phyloP scores from a whole-genome alignment of 1,284 basidiomycete species.

The Boletus sp. region DNA sequence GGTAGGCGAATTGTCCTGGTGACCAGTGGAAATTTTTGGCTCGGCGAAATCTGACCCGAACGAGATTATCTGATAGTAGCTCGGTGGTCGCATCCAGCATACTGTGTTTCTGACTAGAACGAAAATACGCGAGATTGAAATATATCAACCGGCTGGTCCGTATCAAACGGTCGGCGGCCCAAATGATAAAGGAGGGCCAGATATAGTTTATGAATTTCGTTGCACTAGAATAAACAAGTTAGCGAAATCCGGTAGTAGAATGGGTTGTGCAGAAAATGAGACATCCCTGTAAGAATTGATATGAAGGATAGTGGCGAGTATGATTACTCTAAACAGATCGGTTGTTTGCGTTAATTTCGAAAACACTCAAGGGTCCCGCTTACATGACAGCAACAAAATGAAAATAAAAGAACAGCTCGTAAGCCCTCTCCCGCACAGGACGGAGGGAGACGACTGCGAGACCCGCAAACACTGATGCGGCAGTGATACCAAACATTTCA shows the following conservation, averaged over 20 bases:
- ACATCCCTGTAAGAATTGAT: constrained; percentile 24
- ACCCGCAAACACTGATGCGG: constrained; percentile 33
- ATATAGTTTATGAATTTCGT: constrained; percentile 34
- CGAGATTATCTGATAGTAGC: constrained; percentile 12
- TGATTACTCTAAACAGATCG: constrained; percentile 31
- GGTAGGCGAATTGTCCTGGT: constrained; percentile 49
- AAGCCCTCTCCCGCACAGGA: constrained; percentile 39
- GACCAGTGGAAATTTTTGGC: constrained; percentile 18
- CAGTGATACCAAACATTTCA: constrained; percentile 40
- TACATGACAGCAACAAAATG: constrained; percentile 41
- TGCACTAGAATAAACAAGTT: constrained; percentile 12
- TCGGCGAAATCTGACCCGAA: constrained; percentile 17
- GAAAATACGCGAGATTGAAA: constrained; percentile 40
- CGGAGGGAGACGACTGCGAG: constrained; percentile 39
- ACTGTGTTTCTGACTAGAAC: constrained; percentile 8
- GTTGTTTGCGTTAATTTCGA: neutral
- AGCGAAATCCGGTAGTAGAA: constrained; percentile 18
- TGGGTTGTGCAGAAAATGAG: constrained; percentile 33
- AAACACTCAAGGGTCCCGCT: constrained; percentile 15
- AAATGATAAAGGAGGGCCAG: constrained; percentile 57
- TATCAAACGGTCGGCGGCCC: constrained; percentile 57
- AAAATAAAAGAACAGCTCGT: constrained; percentile 43
- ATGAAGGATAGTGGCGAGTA: constrained; percentile 27
- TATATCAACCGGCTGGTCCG: constrained; percentile 46
- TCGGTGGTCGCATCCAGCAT: constrained; percentile 20